Evolutionary conservation across 139 green algal genomes (phyloP).

Genomic region (Deuterostichococcus epilithicus): DNA sequence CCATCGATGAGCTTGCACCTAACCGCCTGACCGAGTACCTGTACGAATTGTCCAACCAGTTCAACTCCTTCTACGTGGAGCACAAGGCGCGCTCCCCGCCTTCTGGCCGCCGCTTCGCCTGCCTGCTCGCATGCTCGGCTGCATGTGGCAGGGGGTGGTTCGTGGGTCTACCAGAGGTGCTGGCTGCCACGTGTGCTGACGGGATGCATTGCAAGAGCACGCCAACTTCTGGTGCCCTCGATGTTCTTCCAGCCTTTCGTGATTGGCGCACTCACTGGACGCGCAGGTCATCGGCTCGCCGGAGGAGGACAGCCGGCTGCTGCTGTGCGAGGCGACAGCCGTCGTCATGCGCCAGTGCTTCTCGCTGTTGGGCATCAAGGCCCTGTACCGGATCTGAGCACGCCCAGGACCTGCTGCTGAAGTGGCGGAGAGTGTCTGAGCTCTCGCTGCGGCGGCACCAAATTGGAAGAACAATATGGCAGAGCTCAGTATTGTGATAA

Average conservation of each 20-base stretch:
- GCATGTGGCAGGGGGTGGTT: too few relatives aligned
- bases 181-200: too few relatives aligned
- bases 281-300: constrained; percentile 79
- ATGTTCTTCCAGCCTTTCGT: too few relatives aligned
- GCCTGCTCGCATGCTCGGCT: too few relatives aligned
- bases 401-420: background rate
- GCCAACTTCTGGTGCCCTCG: too few relatives aligned
- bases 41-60: constrained; percentile 84
- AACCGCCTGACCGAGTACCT: constrained; percentile 94
- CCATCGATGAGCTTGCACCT: constrained; percentile 78
- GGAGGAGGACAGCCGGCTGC: constrained; percentile 79
- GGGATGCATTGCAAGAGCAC: too few relatives aligned
- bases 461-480: too few relatives aligned
- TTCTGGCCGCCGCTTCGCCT: background rate
- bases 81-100: constrained; percentile 54
- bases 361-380: constrained; percentile 87
- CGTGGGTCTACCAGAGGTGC: too few relatives aligned
- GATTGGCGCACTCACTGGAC: too few relatives aligned
- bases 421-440: background rate
- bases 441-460: too few relatives aligned
- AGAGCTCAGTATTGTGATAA: too few relatives aligned
- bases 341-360: constrained; percentile 90
- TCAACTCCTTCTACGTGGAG: constrained; percentile 92
- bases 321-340: constrained; percentile 86
- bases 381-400: constrained; percentile 85